Evolutionary conservation across 495 filamentous ascomycete species (phyloP).

Genomic region (Aspergillus haitiensis): DNA sequence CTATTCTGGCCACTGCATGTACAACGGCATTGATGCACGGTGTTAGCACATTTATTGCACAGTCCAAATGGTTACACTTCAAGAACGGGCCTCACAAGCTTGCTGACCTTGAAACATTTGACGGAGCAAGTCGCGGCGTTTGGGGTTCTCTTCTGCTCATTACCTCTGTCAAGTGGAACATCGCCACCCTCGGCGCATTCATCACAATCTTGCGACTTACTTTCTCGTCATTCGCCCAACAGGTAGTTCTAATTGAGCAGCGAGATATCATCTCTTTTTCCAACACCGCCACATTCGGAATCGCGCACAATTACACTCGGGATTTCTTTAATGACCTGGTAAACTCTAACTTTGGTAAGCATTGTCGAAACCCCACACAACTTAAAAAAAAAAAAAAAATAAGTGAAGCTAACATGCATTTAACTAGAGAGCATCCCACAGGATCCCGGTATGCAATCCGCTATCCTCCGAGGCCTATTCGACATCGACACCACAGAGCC

Average conservation of each 20-base stretch:
- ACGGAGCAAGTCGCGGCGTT: slow-evolving; percentile 43
- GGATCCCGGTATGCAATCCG: slow-evolving; percentile 22
- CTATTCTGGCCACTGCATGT: slow-evolving; percentile 24
- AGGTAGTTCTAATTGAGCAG: slow-evolving; percentile 27
- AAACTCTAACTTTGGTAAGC: slow-evolving; percentile 17
- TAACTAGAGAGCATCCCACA: slow-evolving; percentile 17
- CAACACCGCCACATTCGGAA: slow-evolving; percentile 20
- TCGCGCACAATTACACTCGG: slow-evolving; percentile 22
- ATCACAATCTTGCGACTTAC: slow-evolving; percentile 33
- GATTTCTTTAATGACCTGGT: neutral
- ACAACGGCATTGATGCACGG: slow-evolving; percentile 24
- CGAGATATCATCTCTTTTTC: slow-evolving; percentile 13
- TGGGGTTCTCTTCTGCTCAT: slow-evolving; percentile 37
- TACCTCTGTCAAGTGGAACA: slow-evolving; percentile 21
- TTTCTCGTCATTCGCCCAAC: slow-evolving; percentile 34
- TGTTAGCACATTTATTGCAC: slow-evolving; percentile 25
- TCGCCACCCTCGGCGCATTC: slow-evolving; percentile 33
- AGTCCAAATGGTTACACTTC: slow-evolving; percentile 43
- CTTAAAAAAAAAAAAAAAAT: slow-evolving; percentile 1
- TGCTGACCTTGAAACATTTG: slow-evolving; percentile 37
- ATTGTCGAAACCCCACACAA: slow-evolving; percentile 2
- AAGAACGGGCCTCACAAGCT: slow-evolving; percentile 30
- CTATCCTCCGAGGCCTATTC: slow-evolving; percentile 20
- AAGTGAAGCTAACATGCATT: slow-evolving; percentile 16
- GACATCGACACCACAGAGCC: slow-evolving; percentile 17